Percentiles rank a stretch among this genome's conserved stretches.
Evolutionary conservation across 345 rosid species (phyloP).

Genomic region (Acer campestre): DNA sequence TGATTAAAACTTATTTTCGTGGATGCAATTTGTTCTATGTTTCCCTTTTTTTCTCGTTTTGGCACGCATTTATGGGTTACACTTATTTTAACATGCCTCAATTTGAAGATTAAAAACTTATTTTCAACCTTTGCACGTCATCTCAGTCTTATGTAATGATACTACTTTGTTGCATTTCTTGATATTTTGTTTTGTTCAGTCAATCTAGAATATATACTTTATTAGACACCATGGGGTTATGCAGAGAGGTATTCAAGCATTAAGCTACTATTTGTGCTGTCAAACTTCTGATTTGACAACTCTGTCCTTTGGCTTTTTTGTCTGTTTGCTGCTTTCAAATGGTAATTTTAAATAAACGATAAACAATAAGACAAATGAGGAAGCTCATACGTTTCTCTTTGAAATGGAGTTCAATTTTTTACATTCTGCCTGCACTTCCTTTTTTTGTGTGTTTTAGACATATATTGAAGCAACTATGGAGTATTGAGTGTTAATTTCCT

Average conservation of each 20-base stretch:
- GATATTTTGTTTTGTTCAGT: not conserved
- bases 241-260: not conserved
- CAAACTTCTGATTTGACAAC: not conserved
- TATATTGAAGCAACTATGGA: not conserved
- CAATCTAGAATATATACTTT: not conserved
- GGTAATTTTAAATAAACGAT: too few species aligned
- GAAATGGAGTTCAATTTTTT: not conserved
- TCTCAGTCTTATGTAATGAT: not conserved
- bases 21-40: not conserved
- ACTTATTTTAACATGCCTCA: not conserved
- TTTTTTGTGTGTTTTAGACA: not conserved
- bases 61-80: not conserved
- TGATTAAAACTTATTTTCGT: not conserved
- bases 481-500: not conserved
- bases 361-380: too few species aligned
- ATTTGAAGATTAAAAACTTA: constrained; percentile 4
- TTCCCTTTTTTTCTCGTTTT: not conserved
- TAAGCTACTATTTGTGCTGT: not conserved
- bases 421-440: not conserved
- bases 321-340: not conserved
- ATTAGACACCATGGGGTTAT: not conserved
- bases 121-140: not conserved
- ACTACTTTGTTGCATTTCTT: not conserved
- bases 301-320: not conserved
- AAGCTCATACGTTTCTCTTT: not conserved